Percentiles rank a stretch among this genome's conserved stretches.
Conservation (phyloP, 1,284 basidiomycete genomes). For the Marasmius fiardii region DNA sequence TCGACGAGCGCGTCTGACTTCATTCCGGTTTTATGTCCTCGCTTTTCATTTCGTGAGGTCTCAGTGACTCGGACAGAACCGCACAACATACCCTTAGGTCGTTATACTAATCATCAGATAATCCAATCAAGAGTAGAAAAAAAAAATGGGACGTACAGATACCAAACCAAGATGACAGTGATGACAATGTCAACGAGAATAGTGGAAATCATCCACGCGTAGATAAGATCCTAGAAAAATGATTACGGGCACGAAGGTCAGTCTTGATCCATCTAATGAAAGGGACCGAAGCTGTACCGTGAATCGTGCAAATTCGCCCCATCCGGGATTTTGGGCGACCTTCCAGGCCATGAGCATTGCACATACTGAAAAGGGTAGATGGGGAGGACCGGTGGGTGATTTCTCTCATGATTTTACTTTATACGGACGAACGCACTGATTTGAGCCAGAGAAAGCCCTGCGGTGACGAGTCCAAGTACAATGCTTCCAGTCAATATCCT, state of each 20-base stretch:
- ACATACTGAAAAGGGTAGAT: background rate
- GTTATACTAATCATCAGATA: background rate
- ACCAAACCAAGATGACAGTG: background rate
- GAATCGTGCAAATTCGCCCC: background rate
- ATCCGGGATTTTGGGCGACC: background rate
- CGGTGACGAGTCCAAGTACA: background rate
- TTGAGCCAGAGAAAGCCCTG: background rate
- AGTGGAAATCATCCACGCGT: background rate
- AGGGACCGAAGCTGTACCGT: background rate
- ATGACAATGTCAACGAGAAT: background rate
- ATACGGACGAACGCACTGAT: background rate
- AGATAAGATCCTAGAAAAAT: background rate
- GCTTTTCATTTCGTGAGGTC: too few species aligned
- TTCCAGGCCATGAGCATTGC: background rate
- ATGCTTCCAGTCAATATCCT: background rate
- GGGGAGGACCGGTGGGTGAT: background rate
- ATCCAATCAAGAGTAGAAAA: background rate
- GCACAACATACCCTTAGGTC: background rate
- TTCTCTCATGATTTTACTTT: too few species aligned
- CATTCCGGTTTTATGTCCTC: conserved; percentile 1
- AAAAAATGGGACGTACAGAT: background rate
- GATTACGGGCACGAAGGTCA: background rate
- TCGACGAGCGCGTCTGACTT: background rate
- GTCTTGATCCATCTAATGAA: too few species aligned
- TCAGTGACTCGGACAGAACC: too few species aligned